Evolutionary conservation across 164 flowering plant species (phyloP), one percentile per base, ranked within the genome.

Genomic region (Hamamelis virginiana): DNA sequence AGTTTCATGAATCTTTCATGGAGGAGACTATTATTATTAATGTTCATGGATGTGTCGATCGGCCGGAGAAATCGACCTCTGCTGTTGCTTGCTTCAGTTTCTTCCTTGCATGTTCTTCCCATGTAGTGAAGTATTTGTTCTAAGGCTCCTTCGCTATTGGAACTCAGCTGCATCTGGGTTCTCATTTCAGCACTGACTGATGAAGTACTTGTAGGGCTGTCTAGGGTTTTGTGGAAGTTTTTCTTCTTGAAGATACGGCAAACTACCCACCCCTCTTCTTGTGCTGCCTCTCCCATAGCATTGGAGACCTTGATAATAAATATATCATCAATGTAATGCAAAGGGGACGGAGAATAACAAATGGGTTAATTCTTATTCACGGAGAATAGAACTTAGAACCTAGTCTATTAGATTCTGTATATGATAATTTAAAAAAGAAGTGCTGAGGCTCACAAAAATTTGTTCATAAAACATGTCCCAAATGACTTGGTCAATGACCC

Each of bases 261-360:
- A 12, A 92, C 90, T 72, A 92, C 97, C 97, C 97, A 92, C 0
- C 97, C 92, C 0, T 90, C 97, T 74, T 92, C 96, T 4, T 77
- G 69, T 48, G 57, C 43, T 9, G 80, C 45, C 33, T 85, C 89
- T 55, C 43, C 23, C 38, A 62, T n/a, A 44, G 22, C 28, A 51
- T 33, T 47, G 9, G 63, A 59, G 16, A 28, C 77, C 88, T 66
- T 59, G n/a, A 11, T 13, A 25, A 53, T 19, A n/a, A n/a, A 16
- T 21, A 33, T 8, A 53, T 4, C 23, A 8, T 8, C n/a, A 8
- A 53, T 33, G 41, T 6, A 33, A 33, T 33, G 41, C 41, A 33
- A 33, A 33, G 2, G n/a, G n/a, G n/a, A n/a, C n/a, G n/a, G n/a
- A n/a, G n/a, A n/a, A n/a, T n/a, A n/a, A n/a, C n/a, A n/a, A n/a